Evolutionary conservation across 2,329 filamentous ascomycete species (phyloP).

Genomic region (Teratosphaeria nubilosa): DNA sequence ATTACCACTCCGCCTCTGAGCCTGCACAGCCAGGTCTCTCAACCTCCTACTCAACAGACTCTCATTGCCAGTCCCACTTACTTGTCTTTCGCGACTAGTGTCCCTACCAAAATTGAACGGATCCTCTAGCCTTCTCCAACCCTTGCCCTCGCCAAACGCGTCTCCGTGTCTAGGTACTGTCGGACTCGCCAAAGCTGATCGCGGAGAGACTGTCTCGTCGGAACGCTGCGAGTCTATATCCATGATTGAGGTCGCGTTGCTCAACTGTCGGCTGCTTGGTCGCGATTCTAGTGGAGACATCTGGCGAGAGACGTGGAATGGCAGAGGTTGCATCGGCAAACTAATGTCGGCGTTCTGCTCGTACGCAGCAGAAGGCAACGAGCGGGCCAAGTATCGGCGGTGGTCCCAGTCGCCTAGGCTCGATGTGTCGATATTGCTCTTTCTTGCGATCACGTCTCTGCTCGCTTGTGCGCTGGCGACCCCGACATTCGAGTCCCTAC

Average conservation of each 20-base stretch:
- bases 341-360: conserved; percentile 14
- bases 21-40: conserved; percentile 41
- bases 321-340: conserved; percentile 15
- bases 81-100: conserved; percentile 48
- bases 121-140: conserved; percentile 5
- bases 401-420: conserved; percentile 2
- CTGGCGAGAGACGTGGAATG: conserved; percentile 11
- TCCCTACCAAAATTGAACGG: conserved; percentile 12
- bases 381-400: conserved; percentile 12
- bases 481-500: conserved; percentile 30
- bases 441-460: conserved; percentile 8
- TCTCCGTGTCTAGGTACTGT: background rate
- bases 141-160: background rate
- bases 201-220: conserved; percentile 8
- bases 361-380: conserved; percentile 15
- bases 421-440: conserved; percentile 8
- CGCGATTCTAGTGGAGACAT: conserved; percentile 21
- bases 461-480: conserved; percentile 5
- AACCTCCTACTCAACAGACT: conserved; percentile 57
- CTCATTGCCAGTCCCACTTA: conserved; percentile 40
- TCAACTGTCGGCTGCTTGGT: conserved; percentile 19
- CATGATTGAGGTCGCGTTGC: conserved; percentile 12
- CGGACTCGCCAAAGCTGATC: conserved; percentile 1
- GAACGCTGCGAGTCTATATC: conserved; percentile 14
- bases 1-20: background rate